Percentiles rank a stretch among this genome's conserved stretches.
phyloP scores from a whole-genome alignment of 192 early-diverging fungal genomes.

The Endogone sp. region DNA sequence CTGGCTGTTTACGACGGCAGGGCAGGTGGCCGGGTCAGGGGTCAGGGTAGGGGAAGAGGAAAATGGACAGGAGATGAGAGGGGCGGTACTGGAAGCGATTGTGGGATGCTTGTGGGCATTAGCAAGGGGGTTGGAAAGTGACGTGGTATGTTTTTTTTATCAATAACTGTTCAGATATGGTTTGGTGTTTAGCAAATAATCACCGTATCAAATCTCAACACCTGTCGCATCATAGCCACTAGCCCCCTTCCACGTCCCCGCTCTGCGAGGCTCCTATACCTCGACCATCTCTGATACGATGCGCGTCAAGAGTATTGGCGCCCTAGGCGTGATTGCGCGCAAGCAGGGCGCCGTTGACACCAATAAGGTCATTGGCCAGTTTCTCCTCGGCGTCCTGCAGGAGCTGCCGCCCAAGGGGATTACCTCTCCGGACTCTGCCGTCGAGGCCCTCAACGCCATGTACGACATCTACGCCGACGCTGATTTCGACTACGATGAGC shows the following conservation, averaged over 20 bases:
- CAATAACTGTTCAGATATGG: too few species aligned
- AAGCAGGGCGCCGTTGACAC: slow-evolving; percentile 60
- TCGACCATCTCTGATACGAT: slow-evolving; percentile 38
- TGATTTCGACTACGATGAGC: slow-evolving; percentile 76
- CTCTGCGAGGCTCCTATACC: slow-evolving; percentile 39
- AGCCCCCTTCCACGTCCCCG: slow-evolving; percentile 31
- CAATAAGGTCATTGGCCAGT: slow-evolving; percentile 74
- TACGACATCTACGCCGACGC: slow-evolving; percentile 88
- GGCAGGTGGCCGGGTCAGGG: slow-evolving; percentile 43
- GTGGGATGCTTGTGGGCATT: slow-evolving; percentile 78
- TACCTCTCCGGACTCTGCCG: slow-evolving; percentile 36
- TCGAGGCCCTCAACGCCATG: slow-evolving; percentile 80
- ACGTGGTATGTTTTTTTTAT: slow-evolving; percentile 39
- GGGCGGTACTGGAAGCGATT: slow-evolving; percentile 56
- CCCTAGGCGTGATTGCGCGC: slow-evolving; percentile 69
- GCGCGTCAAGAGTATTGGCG: slow-evolving; percentile 68
- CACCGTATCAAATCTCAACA: not conserved
- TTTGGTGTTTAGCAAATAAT: too few species aligned
- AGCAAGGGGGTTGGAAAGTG: slow-evolving; percentile 56
- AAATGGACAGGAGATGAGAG: slow-evolving; percentile 46
- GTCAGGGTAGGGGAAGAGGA: slow-evolving; percentile 44
- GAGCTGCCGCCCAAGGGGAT: slow-evolving; percentile 21
- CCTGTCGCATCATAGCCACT: slow-evolving; percentile 28
- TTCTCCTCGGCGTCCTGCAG: slow-evolving; percentile 47
- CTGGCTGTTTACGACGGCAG: slow-evolving; percentile 56